Base-by-base conservation (phyloP, 2,329 filamentous ascomycete species). In the Bertia moriformis region DNA sequence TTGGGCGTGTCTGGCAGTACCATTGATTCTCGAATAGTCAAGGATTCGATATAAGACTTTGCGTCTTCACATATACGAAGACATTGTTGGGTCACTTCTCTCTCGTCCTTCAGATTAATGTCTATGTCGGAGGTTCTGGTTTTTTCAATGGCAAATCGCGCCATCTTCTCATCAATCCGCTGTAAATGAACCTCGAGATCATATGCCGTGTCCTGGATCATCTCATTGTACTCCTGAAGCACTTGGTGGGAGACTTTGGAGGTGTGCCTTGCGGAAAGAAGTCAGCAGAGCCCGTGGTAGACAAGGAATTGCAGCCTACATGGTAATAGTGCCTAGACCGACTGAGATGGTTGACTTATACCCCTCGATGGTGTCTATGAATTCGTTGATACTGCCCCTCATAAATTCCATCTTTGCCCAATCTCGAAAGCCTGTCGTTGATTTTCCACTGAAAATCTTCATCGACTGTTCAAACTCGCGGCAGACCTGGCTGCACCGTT, bases 371-470 rank as follows among this genome's bases (percentile, higher is more conserved):
- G 49, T 53, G 27, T 61, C 56, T 38, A 60, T 59, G 43, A 61
- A 61, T 37, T 55, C 51, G 40, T 56, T 59, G 42, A 62, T 60
- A 40, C 58, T 47, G 18, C 56, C 56, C 49, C 46, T 52, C 54
- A 52, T 61, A 27, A 61, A 61, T 44, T 61, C 57, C 54, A 62
- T 52, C 47, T 52, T 59, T 42, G 52, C 43, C 59, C 57, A 63
- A 47, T 62, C 57, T 49, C 44, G 50, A 47, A 62, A 45, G 17
- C 54, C 48, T 3, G 46, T 46, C 42, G 49, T 58, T 41, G 55
- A 54, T 36, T 54, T 59, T 24, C 41, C 45, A 39, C 40, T 41
- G 41, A 61, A 61, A n/a, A 32, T 42, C 41, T 55, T 46, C 52
- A 61, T 60, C 30, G 52, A 48, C 5, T 39, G 41, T 46, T 59